Evolutionary conservation across 345 rosid species (phyloP), one percentile per base, ranked within the genome.

Genomic region (Pelargonium nanum): DNA sequence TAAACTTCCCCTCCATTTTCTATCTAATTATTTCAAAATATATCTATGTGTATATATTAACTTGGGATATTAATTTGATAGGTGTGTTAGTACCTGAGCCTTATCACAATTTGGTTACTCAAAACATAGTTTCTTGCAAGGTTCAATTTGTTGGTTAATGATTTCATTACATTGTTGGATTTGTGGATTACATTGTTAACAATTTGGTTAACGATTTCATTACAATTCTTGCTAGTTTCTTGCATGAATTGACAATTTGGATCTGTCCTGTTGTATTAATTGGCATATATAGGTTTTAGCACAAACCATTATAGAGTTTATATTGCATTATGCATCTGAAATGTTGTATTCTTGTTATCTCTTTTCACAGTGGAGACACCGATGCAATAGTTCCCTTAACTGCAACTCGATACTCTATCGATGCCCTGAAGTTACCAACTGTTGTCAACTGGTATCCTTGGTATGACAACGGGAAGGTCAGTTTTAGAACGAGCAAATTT

Each of bases 361-460:
- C 59, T 72, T 45, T 71, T 40, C 72, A 53, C 87, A 92, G 98
- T 59, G 98, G 97, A 73, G 97, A 92, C 66, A 80, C 95, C n/a
- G 97, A 92, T 61, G 68, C 91, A 22, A 86, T 89, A 24, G 84
- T 92, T 62, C 95, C 98, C 6, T 71, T 92, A 24, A 89, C 96
- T 57, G 98, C 95, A 61, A 89, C 91, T 55, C 88, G 96, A 65
- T 75, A 85, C 74, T 89, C 98, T 32, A 81, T 92, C 53, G 82
- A 87, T 62, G 95, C 96, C 15, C 72, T 92, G 62, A 87, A 82
- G 71, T 58, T 92, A 54, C 82, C 72, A 24, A 92, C 85, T 4
- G 58, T 83, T 32, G 76, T 72, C 69, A 87, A 86, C 73, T 92
- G 98, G 96, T 74, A 78, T 66, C 84, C 96, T 0, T 92, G 98